phyloP scores from a whole-genome alignment of 768 basidiomycete genomes.

The Rhodotorula graminis region DNA sequence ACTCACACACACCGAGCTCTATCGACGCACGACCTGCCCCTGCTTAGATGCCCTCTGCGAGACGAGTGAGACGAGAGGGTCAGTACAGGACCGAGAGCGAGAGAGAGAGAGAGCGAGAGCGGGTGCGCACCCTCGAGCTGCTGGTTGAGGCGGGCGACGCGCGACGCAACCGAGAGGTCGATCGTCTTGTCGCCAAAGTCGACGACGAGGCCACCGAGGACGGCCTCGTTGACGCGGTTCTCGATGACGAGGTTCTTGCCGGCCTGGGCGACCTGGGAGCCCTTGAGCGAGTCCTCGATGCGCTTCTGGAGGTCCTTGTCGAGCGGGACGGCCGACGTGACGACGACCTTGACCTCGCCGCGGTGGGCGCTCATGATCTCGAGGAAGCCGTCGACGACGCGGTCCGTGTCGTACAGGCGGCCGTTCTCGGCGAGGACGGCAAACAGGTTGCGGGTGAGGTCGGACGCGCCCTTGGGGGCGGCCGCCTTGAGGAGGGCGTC shows the following conservation, averaged over 20 bases:
- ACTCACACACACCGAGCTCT: neutral
- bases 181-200: constrained; percentile 99
- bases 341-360: constrained; percentile 86
- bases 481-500: constrained; percentile 57
- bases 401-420: constrained; percentile 72
- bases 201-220: constrained; percentile 86
- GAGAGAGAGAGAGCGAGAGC: neutral
- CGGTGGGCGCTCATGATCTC: constrained; percentile 80
- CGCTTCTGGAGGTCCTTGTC: constrained; percentile 68
- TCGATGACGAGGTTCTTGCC: constrained; percentile 82
- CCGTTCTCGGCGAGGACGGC: constrained; percentile 87
- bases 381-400: constrained; percentile 86
- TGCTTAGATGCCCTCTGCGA: constrained; percentile 33
- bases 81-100: no score
- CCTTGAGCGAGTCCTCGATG: constrained; percentile 80
- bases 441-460: constrained; percentile 73
- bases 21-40: neutral
- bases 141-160: constrained; percentile 90
- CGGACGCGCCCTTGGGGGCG: constrained; percentile 55
- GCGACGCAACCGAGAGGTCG: constrained; percentile 87
- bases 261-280: constrained; percentile 73
- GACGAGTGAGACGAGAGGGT: neutral
- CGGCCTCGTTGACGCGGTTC: constrained; percentile 92
- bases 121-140: constrained; percentile 56
- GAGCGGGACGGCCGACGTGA: constrained; percentile 65